Conservation (phyloP, 169 alveolate species). For the Neospora caninum region DNA sequence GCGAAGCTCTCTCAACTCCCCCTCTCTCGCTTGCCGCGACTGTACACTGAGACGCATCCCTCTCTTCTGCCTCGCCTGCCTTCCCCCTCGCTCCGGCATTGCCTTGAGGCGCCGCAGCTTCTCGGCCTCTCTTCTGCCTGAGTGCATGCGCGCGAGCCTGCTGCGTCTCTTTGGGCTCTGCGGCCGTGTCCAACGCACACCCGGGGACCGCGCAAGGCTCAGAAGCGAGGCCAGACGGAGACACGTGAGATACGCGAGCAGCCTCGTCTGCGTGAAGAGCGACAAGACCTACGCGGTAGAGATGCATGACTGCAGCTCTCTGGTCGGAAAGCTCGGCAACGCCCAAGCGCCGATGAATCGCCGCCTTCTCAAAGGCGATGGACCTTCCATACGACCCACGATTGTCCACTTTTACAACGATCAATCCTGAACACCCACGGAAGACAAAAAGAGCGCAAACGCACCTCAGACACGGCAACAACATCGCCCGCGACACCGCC, state of each 20-base stretch:
- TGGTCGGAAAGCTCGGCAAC: slow-evolving; percentile 13
- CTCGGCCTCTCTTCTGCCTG: neutral
- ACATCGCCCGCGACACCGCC: neutral
- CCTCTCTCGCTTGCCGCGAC: no score
- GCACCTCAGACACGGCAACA: neutral
- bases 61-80: neutral
- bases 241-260: neutral
- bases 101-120: neutral
- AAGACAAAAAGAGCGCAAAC: neutral
- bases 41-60: no score
- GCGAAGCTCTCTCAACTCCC: no score
- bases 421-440: slow-evolving; percentile 24
- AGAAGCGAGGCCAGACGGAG: neutral
- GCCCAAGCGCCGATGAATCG: slow-evolving; percentile 38
- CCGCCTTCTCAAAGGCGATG: slow-evolving; percentile 46
- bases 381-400: slow-evolving; percentile 39
- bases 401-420: slow-evolving; percentile 59
- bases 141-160: neutral
- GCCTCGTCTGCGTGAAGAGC: neutral
- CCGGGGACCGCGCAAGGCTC: no score
- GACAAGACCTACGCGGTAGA: neutral
- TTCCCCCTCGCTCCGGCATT: neutral
- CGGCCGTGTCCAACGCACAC: no score
- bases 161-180: neutral
- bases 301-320: neutral